Base-by-base conservation (phyloP, 257 asterid species). In the Verbena officinalis region DNA sequence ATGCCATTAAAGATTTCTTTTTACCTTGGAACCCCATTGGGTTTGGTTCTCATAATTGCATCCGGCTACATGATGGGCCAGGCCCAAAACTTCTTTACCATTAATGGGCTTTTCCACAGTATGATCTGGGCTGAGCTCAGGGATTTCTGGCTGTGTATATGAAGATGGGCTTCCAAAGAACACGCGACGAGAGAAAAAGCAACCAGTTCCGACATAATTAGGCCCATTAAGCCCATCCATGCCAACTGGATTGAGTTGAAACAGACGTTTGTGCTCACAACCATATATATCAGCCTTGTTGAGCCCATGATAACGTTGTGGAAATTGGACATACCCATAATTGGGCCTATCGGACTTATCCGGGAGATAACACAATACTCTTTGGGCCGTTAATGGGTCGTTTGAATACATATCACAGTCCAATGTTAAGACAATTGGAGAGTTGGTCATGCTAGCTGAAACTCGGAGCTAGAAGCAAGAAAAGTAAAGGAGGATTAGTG, bases 321-420 rank as follows among this genome's bases (percentile, higher is more conserved):
- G 97, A 34, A 83, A 85, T 23, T 90, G 97, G 38, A 90, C 69
- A 24, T 79, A 90, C 0, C 89, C 93, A 4, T 77, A 76, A 13
- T 59, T 76, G 64, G 89, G 86, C 70, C 69, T 59, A 24, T 23
- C 40, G 34, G 80, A 57, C 59, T 46, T 53, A 23, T 65, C 84
- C 17, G 48, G n/a, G 0, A 83, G 57, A 30, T 80, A 83, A 40
- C 97, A 83, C 19, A 87, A 61, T 0, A 57, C 66, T 40, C 82
- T 72, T 39, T 80, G 80, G 71, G 77, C 73, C 12, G 95, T 85
- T 5, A 54, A 63, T 0, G 95, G 92, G 38, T 90, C 95, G 11
- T 85, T 90, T 5, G 97, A 90, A 60, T 80, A 90, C 96, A 85
- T 85, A 55, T 90, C 97, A 45, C 97, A 87, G 23, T 87, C 97